Base-by-base conservation (phyloP, 1,139 yeast genomes). In the Kodamaea sp. region DNA sequence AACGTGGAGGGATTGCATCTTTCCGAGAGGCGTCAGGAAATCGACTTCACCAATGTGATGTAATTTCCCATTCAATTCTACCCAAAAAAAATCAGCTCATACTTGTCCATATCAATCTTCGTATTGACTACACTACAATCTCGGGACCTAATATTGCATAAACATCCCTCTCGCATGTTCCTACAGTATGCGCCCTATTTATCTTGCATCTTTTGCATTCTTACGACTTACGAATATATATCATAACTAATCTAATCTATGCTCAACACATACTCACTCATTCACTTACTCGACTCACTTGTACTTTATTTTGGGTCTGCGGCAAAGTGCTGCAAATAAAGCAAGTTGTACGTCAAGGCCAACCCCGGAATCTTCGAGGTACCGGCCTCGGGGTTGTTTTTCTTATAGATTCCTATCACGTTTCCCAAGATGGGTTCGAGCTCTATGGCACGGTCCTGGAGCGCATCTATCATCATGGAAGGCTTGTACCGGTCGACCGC, bases 361-460 rank as follows among this genome's bases (percentile, higher is more conserved):
- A 59, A 50, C 12, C 41, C 38, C 1, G 61, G 55, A 29, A 58
- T 53, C 15, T 45, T 34, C 32, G 23, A 35, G 29, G 11, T 32
- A 24, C 12, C 31, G 38, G 9, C 29, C 38, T 30, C 43, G 5
- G 40, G 38, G 19, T 39, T 36, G 13, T 43, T 32, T 6, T 32
- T 31, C 4, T 37, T 22, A 35, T 48, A 50, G 11, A 47, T 47
- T 10, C 32, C 34, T 19, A 58, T 36, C 23, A 57, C 44, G 34
- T 57, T 59, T 4, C 61, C 63, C 37, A 58, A 44, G 22, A 59
- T 59, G 15, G 77, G 78, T 50, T 83, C 89, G 34, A 81, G 61
- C 57, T 86, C 95, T 51, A 83, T 71, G 38, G 80, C 79, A 48
- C 83, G 83, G 14, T 79, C 78, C 57, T 83, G 82, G 39, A 84